A percentile compares a stretch with the other conserved stretches of the same genome.
Evolutionary conservation across 495 filamentous ascomycete genomes (phyloP).

Genomic region (Apodospora peruviana): DNA sequence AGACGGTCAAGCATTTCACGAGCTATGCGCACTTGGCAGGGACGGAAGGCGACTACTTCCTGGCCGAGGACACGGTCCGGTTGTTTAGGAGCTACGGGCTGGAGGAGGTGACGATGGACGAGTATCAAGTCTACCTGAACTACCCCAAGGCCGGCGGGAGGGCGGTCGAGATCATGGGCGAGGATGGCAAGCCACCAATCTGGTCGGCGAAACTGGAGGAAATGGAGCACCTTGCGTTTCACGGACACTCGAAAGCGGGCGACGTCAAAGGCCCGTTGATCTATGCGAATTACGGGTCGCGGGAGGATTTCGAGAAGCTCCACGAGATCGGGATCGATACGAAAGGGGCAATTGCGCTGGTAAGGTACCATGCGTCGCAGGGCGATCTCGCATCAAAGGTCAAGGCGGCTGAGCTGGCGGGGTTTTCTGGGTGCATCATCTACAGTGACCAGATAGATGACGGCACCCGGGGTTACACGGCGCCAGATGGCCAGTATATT

Average conservation of each 20-base stretch:
- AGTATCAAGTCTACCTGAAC: conserved; percentile 86
- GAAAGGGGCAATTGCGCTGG: conserved; percentile 75
- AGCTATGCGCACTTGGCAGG: conserved; percentile 83
- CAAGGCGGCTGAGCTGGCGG: conserved; percentile 79
- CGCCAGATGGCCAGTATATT: conserved; percentile 70
- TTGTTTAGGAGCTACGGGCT: conserved; percentile 63
- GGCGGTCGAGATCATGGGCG: conserved; percentile 68
- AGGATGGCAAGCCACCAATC: conserved; percentile 54
- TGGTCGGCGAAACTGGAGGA: conserved; percentile 92
- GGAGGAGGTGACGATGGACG: conserved; percentile 65
- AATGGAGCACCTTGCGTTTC: conserved; percentile 60
- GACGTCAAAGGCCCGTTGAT: conserved; percentile 89
- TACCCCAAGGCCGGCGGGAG: conserved; percentile 75
- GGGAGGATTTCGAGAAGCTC: conserved; percentile 72
- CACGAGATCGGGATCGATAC: conserved; percentile 64
- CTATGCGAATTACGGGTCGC: conserved; percentile 88
- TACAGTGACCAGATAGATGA: conserved; percentile 86
- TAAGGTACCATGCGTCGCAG: conserved; percentile 74
- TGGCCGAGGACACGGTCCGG: conserved; percentile 75
- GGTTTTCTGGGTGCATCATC: conserved; percentile 81
- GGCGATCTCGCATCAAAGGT: conserved; percentile 72
- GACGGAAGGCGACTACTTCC: conserved; percentile 77
- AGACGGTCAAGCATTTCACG: conserved; percentile 67
- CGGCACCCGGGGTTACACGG: conserved; percentile 60
- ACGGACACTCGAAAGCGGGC: conserved; percentile 83